These are phyloP conservation scores for Ustilago lituana DNA, from an alignment of 1,284 basidiomycete genomes.

Conservation along the genomic window DNA sequence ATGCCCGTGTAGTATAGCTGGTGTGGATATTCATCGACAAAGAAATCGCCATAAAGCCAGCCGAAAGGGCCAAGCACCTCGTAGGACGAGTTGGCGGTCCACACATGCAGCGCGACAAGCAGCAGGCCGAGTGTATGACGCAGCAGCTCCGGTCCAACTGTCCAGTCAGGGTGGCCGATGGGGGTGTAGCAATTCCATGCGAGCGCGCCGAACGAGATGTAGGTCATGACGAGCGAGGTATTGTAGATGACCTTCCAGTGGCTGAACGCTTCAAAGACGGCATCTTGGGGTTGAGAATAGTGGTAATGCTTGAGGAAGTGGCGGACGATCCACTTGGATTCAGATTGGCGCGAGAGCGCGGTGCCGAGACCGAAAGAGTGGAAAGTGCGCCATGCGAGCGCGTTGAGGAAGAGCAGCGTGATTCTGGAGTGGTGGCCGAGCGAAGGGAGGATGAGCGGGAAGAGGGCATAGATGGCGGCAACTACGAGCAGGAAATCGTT, in stretches of 20 bases:
- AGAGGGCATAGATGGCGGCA: slow-evolving; percentile 72
- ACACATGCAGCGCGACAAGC: slow-evolving; percentile 85
- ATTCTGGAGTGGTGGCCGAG: slow-evolving; percentile 68
- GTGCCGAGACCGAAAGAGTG: slow-evolving; percentile 89
- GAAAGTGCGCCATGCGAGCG: slow-evolving; percentile 84
- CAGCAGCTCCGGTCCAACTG: slow-evolving; percentile 85
- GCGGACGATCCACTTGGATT: slow-evolving; percentile 86
- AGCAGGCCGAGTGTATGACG: slow-evolving; percentile 73
- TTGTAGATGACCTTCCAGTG: slow-evolving; percentile 97
- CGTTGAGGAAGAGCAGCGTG: slow-evolving; percentile 80
- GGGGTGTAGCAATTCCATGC: slow-evolving; percentile 60
- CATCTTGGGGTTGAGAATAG: slow-evolving; percentile 52
- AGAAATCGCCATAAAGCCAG: slow-evolving; percentile 77
- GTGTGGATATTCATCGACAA: slow-evolving; percentile 87
- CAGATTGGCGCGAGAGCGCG: slow-evolving; percentile 83
- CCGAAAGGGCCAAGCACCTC: slow-evolving; percentile 81
- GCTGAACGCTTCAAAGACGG: slow-evolving; percentile 84
- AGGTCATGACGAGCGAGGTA: slow-evolving; percentile 91
- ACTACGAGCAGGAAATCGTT: slow-evolving; percentile 77
- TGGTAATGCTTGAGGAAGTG: slow-evolving; percentile 85
- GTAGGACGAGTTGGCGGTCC: slow-evolving; percentile 88
- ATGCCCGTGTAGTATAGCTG: slow-evolving; percentile 95
- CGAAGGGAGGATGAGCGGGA: slow-evolving; percentile 64
- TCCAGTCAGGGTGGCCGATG: slow-evolving; percentile 73
- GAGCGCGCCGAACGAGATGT: slow-evolving; percentile 68